phyloP scores from a whole-genome alignment of 495 filamentous ascomycete genomes.

The Amphirosellinia nigrospora region DNA sequence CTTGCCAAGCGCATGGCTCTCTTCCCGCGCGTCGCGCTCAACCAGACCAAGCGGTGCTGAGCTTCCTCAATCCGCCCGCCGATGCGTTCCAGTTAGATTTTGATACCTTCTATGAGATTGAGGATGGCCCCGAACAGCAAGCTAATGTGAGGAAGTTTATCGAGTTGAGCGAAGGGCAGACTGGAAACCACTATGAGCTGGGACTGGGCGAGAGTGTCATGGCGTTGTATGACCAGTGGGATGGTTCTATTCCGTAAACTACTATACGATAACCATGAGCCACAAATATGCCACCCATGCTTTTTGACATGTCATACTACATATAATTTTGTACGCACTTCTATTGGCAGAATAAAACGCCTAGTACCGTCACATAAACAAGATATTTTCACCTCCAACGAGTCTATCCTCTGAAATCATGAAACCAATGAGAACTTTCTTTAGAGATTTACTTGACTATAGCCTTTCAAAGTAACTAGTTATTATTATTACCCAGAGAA shows the following conservation, averaged over 20 bases:
- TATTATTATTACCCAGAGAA: too few species aligned
- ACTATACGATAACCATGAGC: too few species aligned
- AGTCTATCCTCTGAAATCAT: too few species aligned
- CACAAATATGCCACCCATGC: too few species aligned
- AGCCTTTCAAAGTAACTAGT: too few species aligned
- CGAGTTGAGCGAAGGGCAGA: not conserved
- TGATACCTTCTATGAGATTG: not conserved
- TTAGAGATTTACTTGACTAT: too few species aligned
- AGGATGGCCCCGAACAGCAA: not conserved
- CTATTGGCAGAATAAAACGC: too few species aligned
- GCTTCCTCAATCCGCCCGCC: constrained; percentile 1
- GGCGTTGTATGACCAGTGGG: not conserved
- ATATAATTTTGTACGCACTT: too few species aligned
- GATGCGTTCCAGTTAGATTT: not conserved
- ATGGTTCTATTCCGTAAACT: not conserved
- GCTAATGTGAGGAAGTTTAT: not conserved
- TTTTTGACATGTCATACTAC: too few species aligned
- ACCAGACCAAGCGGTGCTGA: constrained; percentile 18
- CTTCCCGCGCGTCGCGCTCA: constrained; percentile 17
- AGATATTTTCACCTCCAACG: too few species aligned
- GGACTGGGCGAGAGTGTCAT: not conserved
- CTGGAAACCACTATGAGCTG: not conserved
- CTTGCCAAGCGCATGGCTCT: constrained; percentile 15
- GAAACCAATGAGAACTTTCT: too few species aligned
- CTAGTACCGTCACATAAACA: too few species aligned